Evolutionary conservation across 108 stramenopile species (phyloP).

Genomic region (Bacterosira constricta): DNA sequence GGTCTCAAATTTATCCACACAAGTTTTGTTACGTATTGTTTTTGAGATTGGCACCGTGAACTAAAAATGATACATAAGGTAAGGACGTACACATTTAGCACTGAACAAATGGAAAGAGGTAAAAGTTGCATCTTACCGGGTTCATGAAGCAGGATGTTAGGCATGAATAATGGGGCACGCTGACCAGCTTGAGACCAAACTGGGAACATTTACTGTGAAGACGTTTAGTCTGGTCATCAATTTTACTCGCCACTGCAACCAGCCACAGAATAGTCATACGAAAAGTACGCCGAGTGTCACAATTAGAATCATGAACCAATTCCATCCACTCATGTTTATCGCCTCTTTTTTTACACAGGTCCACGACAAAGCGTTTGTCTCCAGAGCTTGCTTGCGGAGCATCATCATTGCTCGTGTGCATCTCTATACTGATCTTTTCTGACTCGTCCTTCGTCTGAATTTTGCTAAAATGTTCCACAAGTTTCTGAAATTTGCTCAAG

Average conservation of each 20-base stretch:
- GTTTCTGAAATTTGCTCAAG: constrained; percentile 62
- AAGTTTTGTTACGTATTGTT: constrained; percentile 44
- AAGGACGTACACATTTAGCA: neutral
- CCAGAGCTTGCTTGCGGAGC: constrained; percentile 44
- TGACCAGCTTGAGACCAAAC: constrained; percentile 74
- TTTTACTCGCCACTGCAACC: constrained; percentile 79
- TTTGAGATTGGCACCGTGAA: constrained; percentile 67
- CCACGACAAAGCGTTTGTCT: constrained; percentile 62
- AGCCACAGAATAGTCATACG: constrained; percentile 89
- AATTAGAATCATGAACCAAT: constrained; percentile 67
- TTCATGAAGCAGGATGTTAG: constrained; percentile 67
- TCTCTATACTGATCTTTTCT: constrained; percentile 49
- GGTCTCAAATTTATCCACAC: constrained; percentile 52
- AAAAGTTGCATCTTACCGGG: constrained; percentile 46
- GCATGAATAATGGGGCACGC: constrained; percentile 66
- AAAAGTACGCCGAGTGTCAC: constrained; percentile 76
- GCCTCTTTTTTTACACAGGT: constrained; percentile 58
- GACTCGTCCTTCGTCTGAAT: constrained; percentile 60
- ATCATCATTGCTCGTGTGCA: constrained; percentile 35
- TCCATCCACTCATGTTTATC: constrained; percentile 90
- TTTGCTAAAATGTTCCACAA: constrained; percentile 75
- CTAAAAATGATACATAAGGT: constrained; percentile 26
- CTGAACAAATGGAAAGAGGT: neutral
- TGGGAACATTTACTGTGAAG: constrained; percentile 78
- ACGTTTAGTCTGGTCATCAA: constrained; percentile 84